Evolutionary conservation across 2,329 filamentous ascomycete genomes (phyloP).

Genomic region (Akanthomyces muscarius): DNA sequence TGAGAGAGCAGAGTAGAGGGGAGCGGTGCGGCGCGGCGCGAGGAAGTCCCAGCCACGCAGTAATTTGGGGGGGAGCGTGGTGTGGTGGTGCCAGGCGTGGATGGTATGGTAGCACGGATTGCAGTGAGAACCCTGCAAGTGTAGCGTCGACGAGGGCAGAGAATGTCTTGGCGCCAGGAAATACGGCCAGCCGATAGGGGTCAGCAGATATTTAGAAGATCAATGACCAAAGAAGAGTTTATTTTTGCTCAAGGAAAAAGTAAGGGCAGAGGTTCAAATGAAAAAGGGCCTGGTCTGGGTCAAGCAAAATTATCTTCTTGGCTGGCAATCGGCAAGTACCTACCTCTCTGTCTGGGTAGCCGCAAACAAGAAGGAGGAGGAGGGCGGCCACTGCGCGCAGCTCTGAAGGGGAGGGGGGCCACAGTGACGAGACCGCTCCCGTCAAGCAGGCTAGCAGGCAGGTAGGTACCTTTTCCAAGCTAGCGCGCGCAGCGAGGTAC

Average conservation of each 20-base stretch:
- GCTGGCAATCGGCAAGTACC: background rate
- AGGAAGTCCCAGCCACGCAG: slow-evolving; percentile 12
- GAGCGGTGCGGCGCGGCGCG: background rate
- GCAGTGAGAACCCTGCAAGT: slow-evolving; percentile 13
- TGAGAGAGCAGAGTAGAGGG: background rate
- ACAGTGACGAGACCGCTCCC: background rate
- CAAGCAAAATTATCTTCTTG: background rate
- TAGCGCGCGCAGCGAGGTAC: slow-evolving; percentile 9
- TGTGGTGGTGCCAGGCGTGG: background rate
- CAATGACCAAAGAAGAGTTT: too few species aligned
- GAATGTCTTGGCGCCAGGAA: slow-evolving; percentile 4
- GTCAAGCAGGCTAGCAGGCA: background rate
- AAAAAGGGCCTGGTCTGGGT: background rate
- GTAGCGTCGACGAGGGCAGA: slow-evolving; percentile 12
- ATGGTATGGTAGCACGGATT: slow-evolving; percentile 5
- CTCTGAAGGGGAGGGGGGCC: background rate
- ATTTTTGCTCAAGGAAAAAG: background rate
- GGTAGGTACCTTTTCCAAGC: background rate
- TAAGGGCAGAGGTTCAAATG: background rate
- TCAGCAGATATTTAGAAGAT: background rate
- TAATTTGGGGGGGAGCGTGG: background rate
- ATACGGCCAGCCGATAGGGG: slow-evolving; percentile 9
- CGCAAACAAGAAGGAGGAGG: background rate
- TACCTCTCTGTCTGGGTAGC: too few species aligned
- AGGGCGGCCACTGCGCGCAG: background rate